These are phyloP conservation scores for Backusella parvicylindrica DNA, from an alignment of 192 early-diverging fungal genomes.

Conservation along the genomic window DNA sequence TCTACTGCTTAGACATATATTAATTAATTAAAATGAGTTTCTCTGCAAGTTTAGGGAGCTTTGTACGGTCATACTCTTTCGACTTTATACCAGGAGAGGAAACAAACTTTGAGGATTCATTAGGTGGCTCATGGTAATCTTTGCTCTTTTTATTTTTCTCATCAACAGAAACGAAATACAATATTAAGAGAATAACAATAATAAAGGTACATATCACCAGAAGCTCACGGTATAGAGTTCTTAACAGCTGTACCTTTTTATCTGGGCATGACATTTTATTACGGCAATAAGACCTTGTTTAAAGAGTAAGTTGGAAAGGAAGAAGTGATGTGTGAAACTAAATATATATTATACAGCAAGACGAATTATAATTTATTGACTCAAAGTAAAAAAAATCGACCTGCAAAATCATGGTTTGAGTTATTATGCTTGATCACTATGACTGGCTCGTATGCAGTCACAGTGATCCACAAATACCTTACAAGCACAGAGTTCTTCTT, in stretches of 20 bases:
- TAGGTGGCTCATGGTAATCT: constrained; percentile 19
- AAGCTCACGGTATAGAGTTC: constrained; percentile 46
- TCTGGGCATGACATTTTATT: constrained; percentile 28
- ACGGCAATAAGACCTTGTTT: constrained; percentile 28
- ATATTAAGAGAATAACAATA: background rate
- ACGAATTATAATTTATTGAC: background rate
- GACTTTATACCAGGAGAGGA: constrained; percentile 16
- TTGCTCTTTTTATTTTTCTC: background rate
- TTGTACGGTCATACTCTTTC: background rate
- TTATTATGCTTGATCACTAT: constrained; percentile 21
- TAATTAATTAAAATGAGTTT: background rate
- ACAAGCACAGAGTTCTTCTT: constrained; percentile 39
- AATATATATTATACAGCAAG: background rate
- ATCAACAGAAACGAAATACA: background rate
- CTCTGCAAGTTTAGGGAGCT: background rate
- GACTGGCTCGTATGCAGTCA: constrained; percentile 32
- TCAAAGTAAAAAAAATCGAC: background rate
- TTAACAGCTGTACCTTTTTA: constrained; percentile 34
- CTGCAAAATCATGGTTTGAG: constrained; percentile 13
- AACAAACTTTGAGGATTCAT: constrained; percentile 14
- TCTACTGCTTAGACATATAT: background rate
- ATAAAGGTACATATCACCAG: constrained; percentile 48
- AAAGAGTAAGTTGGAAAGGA: constrained; percentile 3
- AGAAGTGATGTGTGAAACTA: background rate
- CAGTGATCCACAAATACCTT: constrained; percentile 37